phyloP scores from a whole-genome alignment of 2,329 filamentous ascomycete species.

The Venturiaceae sp. region DNA sequence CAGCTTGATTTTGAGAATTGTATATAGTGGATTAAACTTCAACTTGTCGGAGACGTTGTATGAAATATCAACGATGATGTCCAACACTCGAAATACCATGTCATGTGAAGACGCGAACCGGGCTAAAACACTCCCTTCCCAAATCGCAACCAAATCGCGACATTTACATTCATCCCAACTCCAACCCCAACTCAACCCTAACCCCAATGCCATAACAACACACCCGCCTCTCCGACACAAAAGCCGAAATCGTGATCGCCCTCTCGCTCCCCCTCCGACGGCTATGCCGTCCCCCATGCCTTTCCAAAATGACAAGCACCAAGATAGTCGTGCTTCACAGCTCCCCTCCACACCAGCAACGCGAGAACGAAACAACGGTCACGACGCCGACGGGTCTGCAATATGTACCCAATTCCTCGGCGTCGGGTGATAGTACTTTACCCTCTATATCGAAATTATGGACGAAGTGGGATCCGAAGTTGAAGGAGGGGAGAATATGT shows the following conservation, averaged over 20 bases:
- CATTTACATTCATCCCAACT: too few relatives aligned
- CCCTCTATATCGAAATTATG: not conserved
- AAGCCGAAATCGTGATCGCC: not conserved
- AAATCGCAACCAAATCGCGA: not conserved
- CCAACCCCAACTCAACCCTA: not conserved
- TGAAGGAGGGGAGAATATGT: too few relatives aligned
- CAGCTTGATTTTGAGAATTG: too few relatives aligned
- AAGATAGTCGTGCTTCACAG: not conserved
- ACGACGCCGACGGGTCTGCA: not conserved
- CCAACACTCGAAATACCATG: not conserved
- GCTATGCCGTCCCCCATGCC: slow-evolving; percentile 1
- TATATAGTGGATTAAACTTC: too few relatives aligned
- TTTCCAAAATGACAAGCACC: not conserved
- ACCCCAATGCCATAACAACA: not conserved
- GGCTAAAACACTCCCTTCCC: not conserved
- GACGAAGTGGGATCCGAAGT: not conserved
- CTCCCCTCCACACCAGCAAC: not conserved
- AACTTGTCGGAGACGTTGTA: too few relatives aligned
- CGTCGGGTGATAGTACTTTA: not conserved
- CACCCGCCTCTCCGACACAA: not conserved
- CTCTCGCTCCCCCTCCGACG: not conserved
- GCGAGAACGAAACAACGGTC: not conserved
- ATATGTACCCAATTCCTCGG: not conserved
- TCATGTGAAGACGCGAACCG: not conserved
- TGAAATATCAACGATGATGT: too few relatives aligned